phyloP scores from a whole-genome alignment of 2,329 filamentous ascomycete genomes.

The Ceratocystis eucalypticola region DNA sequence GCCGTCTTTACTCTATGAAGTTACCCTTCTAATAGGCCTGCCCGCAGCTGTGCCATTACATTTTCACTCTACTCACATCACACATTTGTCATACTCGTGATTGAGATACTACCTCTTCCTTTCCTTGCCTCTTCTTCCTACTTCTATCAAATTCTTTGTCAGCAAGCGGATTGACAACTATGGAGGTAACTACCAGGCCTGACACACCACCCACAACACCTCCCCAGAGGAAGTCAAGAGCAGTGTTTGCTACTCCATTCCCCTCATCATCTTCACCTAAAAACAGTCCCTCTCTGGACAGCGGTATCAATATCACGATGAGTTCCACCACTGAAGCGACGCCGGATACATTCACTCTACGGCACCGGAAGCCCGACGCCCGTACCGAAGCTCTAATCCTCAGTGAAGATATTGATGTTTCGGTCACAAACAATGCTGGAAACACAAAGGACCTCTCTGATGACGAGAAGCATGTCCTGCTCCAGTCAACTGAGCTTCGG shows the following conservation, averaged over 20 bases:
- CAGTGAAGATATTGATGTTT: slow-evolving; percentile 20
- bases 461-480: slow-evolving; percentile 11
- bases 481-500: slow-evolving; percentile 16
- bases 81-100: not conserved
- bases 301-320: not conserved
- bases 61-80: not conserved
- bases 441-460: slow-evolving; percentile 23
- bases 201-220: slow-evolving; percentile 12
- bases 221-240: slow-evolving; percentile 9
- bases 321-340: not conserved
- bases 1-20: not conserved
- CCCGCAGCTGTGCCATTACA: not conserved
- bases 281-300: too few relatives aligned
- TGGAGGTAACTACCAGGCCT: slow-evolving; percentile 11
- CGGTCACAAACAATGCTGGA: slow-evolving; percentile 13
- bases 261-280: not conserved
- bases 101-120: not conserved
- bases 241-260: slow-evolving; percentile 14
- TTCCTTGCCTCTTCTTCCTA: not conserved
- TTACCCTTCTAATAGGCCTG: not conserved
- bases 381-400: slow-evolving; percentile 17
- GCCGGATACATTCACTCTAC: not conserved
- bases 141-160: not conserved
- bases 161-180: not conserved
- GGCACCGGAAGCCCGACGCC: slow-evolving; percentile 9